Percentiles rank a stretch among this genome's conserved stretches.
phyloP scores from a whole-genome alignment of 2,329 filamentous ascomycete species.

The Rhynchosporium graminicola region DNA sequence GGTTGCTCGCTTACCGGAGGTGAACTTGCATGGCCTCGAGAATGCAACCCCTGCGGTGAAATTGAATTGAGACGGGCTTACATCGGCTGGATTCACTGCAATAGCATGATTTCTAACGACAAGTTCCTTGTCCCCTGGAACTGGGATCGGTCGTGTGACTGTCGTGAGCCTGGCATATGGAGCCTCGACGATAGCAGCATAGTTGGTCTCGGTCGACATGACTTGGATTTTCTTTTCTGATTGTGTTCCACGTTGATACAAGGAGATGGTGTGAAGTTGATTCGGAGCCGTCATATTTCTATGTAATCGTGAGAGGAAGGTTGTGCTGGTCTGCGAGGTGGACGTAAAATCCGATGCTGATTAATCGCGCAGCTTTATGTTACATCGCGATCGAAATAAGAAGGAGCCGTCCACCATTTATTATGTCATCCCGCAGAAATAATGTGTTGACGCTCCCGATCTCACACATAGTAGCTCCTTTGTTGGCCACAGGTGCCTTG shows the following conservation, averaged over 20 bases:
- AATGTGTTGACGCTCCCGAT: too few species aligned
- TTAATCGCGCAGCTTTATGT: too few species aligned
- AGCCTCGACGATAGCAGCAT: conserved; percentile 31
- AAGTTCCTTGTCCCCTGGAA: conserved; percentile 37
- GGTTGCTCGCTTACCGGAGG: too few species aligned
- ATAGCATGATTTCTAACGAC: conserved; percentile 42
- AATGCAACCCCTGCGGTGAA: not conserved
- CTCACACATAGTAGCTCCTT: too few species aligned
- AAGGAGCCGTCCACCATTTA: too few species aligned
- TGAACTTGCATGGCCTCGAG: too few species aligned
- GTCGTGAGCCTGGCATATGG: conserved; percentile 40
- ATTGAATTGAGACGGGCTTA: not conserved
- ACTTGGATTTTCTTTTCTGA: not conserved
- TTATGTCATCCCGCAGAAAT: too few species aligned
- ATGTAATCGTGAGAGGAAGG: not conserved
- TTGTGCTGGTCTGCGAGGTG: not conserved
- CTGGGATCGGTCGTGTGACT: conserved; percentile 42
- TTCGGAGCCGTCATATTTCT: not conserved
- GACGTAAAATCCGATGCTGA: not conserved
- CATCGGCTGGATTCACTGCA: conserved; percentile 45
- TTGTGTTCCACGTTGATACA: not conserved
- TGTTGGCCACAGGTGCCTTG: too few species aligned
- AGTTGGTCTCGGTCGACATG: conserved; percentile 21
- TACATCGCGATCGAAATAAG: too few species aligned
- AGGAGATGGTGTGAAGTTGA: not conserved